phyloP scores from a whole-genome alignment of 2,329 filamentous ascomycete genomes.

The Pseudocercospora fuligena region DNA sequence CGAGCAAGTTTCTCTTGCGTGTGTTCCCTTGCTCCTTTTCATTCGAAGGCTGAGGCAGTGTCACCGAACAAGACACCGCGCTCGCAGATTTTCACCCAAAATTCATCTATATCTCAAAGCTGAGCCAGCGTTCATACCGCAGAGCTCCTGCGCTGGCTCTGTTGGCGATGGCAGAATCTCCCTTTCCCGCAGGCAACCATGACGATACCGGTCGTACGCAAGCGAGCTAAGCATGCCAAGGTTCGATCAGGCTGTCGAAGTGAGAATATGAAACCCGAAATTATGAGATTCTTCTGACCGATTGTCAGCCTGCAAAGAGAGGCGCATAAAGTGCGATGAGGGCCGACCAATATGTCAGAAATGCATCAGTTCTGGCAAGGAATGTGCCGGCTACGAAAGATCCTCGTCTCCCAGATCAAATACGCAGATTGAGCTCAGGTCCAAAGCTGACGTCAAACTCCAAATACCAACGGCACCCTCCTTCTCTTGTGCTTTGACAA shows the following conservation, averaged over 20 bases:
- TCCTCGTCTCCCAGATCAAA: not conserved
- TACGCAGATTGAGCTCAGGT: not conserved
- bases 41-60: not conserved
- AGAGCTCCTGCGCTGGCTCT: not conserved
- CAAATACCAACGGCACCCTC: not conserved
- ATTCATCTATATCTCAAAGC: not conserved
- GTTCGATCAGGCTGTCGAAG: constrained; percentile 18
- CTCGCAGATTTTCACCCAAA: not conserved
- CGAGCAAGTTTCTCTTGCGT: too few species aligned
- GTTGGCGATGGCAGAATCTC: not conserved
- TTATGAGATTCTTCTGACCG: not conserved
- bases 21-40: too few species aligned
- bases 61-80: not conserved
- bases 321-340: constrained; percentile 23
- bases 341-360: constrained; percentile 14
- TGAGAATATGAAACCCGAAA: not conserved
- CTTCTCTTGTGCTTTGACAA: not conserved
- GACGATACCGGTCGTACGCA: constrained; percentile 18
- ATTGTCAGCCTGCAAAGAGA: constrained; percentile 4
- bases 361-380: constrained; percentile 6
- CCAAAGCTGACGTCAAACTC: not conserved
- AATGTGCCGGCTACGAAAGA: constrained; percentile 16
- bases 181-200: not conserved
- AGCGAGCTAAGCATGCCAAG: constrained; percentile 21
- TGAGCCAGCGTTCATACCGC: not conserved